Percentiles rank a stretch among this genome's conserved stretches.
Conservation (phyloP, 768 basidiomycete species). For the Lanmaoa rubissima region DNA sequence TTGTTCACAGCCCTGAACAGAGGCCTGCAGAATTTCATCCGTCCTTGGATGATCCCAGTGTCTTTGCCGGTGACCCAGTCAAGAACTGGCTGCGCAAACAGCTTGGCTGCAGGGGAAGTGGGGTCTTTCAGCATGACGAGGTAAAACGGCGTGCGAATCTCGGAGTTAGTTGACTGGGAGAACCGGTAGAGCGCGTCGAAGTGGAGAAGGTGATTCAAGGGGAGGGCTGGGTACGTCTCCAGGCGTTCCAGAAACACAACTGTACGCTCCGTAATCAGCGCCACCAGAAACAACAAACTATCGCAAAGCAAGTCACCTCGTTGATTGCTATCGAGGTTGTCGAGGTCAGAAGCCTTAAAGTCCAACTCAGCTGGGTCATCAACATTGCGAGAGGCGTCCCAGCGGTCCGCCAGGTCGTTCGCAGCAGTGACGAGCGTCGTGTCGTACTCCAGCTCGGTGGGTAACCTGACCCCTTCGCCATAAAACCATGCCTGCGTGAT, state of each 20-base stretch:
- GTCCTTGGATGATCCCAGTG: conserved; percentile 43
- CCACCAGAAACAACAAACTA: background rate
- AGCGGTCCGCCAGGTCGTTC: conserved; percentile 50
- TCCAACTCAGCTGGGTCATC: conserved; percentile 33
- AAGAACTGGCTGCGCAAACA: conserved; percentile 36
- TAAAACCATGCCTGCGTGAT: conserved; percentile 50
- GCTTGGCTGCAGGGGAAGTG: conserved; percentile 29
- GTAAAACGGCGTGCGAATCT: conserved; percentile 54
- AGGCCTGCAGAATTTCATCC: conserved; percentile 58
- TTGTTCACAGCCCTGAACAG: conserved; percentile 40
- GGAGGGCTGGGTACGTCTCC: conserved; percentile 41
- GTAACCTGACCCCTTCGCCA: conserved; percentile 51
- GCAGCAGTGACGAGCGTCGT: conserved; percentile 49
- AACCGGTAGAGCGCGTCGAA: conserved; percentile 47
- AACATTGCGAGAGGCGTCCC: conserved; percentile 45
- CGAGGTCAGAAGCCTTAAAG: conserved; percentile 47
- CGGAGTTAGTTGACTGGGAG: conserved; percentile 43
- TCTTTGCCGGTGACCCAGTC: conserved; percentile 46
- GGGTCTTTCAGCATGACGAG: conserved; percentile 45
- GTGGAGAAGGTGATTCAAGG: conserved; percentile 38
- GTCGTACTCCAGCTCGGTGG: conserved; percentile 52
- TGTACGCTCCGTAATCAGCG: conserved; percentile 13
- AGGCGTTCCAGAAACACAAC: conserved; percentile 60
- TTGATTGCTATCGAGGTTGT: conserved; percentile 50
- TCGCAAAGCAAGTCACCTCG: conserved; percentile 33